Percentiles rank a stretch among this genome's conserved stretches.
Evolutionary conservation across 305 asterid genomes (phyloP).

Genomic region (Fraxinus greggii): DNA sequence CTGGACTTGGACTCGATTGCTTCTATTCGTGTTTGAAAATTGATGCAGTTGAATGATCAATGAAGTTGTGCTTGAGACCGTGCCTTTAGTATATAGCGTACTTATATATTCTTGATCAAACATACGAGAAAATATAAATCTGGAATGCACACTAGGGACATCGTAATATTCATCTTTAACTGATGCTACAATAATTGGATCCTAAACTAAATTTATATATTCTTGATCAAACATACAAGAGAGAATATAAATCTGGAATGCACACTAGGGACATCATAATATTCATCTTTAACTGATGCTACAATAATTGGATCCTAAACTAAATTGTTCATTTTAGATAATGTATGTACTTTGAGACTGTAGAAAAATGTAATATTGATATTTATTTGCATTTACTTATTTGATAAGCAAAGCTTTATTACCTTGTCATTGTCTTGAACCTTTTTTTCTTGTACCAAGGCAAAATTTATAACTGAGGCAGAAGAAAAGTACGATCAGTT

Average conservation of each 20-base stretch:
- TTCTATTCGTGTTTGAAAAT: neutral
- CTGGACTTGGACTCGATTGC: neutral
- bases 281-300: neutral
- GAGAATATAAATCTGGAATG: neutral
- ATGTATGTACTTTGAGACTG: neutral
- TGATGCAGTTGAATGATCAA: neutral
- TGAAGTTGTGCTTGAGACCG: neutral
- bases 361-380: neutral
- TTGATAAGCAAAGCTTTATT: neutral
- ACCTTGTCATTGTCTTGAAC: neutral
- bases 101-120: neutral
- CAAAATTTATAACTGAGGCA: slow-evolving; percentile 63
- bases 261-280: neutral
- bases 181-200: neutral
- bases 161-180: neutral
- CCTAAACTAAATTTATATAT: neutral
- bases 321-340: neutral
- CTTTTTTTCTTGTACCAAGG: slow-evolving; percentile 41
- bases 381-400: neutral
- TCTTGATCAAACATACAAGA: neutral
- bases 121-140: neutral
- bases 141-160: neutral
- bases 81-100: neutral
- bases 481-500: slow-evolving; percentile 65
- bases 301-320: neutral